Conservation (phyloP, 2,329 filamentous ascomycete genomes). For the Neopestalotiopsis sp. region DNA sequence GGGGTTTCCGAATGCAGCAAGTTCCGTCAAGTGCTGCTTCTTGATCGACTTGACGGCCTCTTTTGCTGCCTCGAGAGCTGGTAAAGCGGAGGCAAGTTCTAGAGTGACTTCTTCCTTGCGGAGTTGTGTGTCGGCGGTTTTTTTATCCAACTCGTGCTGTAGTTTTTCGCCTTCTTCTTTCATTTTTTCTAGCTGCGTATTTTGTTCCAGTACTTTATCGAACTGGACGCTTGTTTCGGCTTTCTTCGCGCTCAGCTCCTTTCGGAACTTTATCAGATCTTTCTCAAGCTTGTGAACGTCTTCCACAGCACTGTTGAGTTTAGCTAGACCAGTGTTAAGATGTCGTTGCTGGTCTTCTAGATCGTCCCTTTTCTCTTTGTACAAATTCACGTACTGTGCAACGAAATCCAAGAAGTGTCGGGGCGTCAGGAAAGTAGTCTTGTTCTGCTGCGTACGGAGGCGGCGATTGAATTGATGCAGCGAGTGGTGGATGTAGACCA, state of each 20-base stretch:
- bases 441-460: slow-evolving; percentile 89
- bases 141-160: slow-evolving; percentile 53
- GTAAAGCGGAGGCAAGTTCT: slow-evolving; percentile 90
- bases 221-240: slow-evolving; percentile 74
- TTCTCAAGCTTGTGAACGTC: slow-evolving; percentile 92
- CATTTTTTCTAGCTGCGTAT: neutral
- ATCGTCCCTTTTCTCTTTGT: slow-evolving; percentile 98
- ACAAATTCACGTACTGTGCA: slow-evolving; percentile 94
- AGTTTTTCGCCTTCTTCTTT: neutral
- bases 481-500: slow-evolving; percentile 99
- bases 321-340: slow-evolving; percentile 97
- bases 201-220: neutral
- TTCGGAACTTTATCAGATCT: slow-evolving; percentile 93
- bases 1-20: slow-evolving; percentile 94
- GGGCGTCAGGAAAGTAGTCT: slow-evolving; percentile 90
- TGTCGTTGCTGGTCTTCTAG: slow-evolving; percentile 98
- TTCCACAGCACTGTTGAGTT: slow-evolving; percentile 93
- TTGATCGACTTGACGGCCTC: slow-evolving; percentile 99
- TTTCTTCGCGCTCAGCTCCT: slow-evolving; percentile 90
- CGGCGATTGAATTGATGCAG: slow-evolving; percentile 88
- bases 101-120: slow-evolving; percentile 83
- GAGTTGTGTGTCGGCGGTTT: too few relatives aligned
- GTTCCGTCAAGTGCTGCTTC: slow-evolving; percentile 94
- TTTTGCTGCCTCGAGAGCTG: slow-evolving; percentile 90
- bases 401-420: slow-evolving; percentile 98